These are phyloP conservation scores for Daldinia sp. DNA, from an alignment of 2,329 filamentous ascomycete genomes.

Conservation along the genomic window DNA sequence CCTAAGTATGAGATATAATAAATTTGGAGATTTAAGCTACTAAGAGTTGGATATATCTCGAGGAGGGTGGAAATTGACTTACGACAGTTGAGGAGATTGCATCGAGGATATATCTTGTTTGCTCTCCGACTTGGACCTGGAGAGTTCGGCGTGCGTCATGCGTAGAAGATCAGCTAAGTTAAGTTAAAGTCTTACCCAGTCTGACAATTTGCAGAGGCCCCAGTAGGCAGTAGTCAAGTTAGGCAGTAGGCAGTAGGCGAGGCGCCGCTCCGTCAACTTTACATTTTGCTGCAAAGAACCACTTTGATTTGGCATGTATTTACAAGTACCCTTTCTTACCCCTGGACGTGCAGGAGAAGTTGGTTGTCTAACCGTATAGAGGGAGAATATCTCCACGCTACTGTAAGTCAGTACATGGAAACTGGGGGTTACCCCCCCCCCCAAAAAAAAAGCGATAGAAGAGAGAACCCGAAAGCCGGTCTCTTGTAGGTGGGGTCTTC, in stretches of 20 bases:
- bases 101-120: slow-evolving; percentile 40
- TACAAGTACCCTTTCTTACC: slow-evolving; percentile 36
- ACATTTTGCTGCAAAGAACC: slow-evolving; percentile 19
- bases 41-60: neutral
- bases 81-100: slow-evolving; percentile 23
- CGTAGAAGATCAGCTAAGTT: slow-evolving; percentile 29
- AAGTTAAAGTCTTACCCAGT: slow-evolving; percentile 33
- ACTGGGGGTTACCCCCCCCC: slow-evolving; percentile 10
- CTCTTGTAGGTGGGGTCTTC: slow-evolving; percentile 32
- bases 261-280: slow-evolving; percentile 26
- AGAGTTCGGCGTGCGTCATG: slow-evolving; percentile 32
- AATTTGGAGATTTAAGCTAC: neutral
- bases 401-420: slow-evolving; percentile 17
- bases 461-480: slow-evolving; percentile 38
- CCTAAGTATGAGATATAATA: neutral
- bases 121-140: slow-evolving; percentile 22
- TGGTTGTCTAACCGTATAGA: slow-evolving; percentile 42
- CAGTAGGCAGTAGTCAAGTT: no score
- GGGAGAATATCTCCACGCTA: slow-evolving; percentile 24
- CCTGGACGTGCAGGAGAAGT: slow-evolving; percentile 41
- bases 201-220: slow-evolving; percentile 30
- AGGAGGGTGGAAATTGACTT: slow-evolving; percentile 18
- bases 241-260: slow-evolving; percentile 20
- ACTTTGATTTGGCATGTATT: slow-evolving; percentile 38
- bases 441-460: slow-evolving; percentile 12